Conservation (phyloP, 805 yeast species). For the Tetrapisispora namnaoensis region DNA sequence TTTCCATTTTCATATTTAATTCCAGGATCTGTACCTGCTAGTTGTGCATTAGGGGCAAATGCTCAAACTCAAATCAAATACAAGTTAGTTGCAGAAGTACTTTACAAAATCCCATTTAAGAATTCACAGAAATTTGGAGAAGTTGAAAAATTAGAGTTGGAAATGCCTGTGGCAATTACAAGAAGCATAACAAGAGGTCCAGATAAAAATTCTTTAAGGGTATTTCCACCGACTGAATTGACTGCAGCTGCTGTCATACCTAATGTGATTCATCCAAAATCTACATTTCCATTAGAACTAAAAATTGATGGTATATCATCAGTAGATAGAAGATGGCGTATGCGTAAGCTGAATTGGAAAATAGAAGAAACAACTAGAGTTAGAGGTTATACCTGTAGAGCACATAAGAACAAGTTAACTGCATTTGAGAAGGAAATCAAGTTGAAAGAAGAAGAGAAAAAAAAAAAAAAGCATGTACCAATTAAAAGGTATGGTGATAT, state of each 20-base stretch:
- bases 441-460: slow-evolving; percentile 33
- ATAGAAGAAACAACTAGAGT: slow-evolving; percentile 74
- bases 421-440: slow-evolving; percentile 19
- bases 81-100: slow-evolving; percentile 56
- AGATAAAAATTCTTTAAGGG: slow-evolving; percentile 77
- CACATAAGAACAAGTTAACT: slow-evolving; percentile 44
- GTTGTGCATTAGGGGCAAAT: slow-evolving; percentile 48
- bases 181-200: slow-evolving; percentile 74
- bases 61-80: slow-evolving; percentile 51
- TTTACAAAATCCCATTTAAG: slow-evolving; percentile 31
- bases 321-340: slow-evolving; percentile 69
- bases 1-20: slow-evolving; percentile 86
- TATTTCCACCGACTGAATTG: slow-evolving; percentile 92
- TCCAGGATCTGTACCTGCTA: slow-evolving; percentile 83
- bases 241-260: slow-evolving; percentile 84
- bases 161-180: slow-evolving; percentile 59
- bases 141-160: slow-evolving; percentile 33
- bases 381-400: slow-evolving; percentile 45
- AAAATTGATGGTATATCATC: slow-evolving; percentile 62
- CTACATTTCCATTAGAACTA: slow-evolving; percentile 75
- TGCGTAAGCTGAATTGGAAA: slow-evolving; percentile 83
- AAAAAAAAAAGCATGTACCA: slow-evolving; percentile 19
- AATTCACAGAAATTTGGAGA: slow-evolving; percentile 12
- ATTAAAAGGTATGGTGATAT: slow-evolving; percentile 32
- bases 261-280: slow-evolving; percentile 78